Conservation (phyloP, 495 filamentous ascomycete species). For the Cercophora samala region DNA sequence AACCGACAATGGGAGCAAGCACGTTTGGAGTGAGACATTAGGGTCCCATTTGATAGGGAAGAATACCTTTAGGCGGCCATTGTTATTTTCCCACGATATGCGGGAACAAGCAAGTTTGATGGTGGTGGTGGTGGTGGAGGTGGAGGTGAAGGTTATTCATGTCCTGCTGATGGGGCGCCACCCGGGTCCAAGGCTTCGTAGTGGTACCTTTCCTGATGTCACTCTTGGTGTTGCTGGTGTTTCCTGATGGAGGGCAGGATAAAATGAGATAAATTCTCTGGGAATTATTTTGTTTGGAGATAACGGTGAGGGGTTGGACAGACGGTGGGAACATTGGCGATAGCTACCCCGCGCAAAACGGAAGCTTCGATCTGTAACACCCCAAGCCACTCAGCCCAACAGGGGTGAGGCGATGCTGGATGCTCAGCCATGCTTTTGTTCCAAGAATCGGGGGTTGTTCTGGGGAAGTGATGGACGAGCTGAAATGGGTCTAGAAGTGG, state of each 20-base stretch:
- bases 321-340: not conserved
- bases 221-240: not conserved
- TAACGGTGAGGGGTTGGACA: not conserved
- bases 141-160: not conserved
- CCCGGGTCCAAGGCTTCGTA: constrained; percentile 1
- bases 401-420: constrained; percentile 3
- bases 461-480: not conserved
- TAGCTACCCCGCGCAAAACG: constrained; percentile 9
- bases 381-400: constrained; percentile 9
- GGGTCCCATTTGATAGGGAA: constrained; percentile 1
- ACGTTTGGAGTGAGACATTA: not conserved
- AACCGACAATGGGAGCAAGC: not conserved
- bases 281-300: not conserved
- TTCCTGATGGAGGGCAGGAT: not conserved
- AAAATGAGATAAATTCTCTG: not conserved
- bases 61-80: not conserved
- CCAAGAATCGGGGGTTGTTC: not conserved
- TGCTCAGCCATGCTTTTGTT: constrained; percentile 2
- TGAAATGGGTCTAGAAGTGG: not conserved
- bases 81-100: not conserved
- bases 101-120: not conserved
- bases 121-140: not conserved
- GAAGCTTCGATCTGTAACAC: constrained; percentile 8
- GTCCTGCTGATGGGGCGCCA: not conserved
- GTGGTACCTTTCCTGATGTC: not conserved